Percentiles rank a stretch among this genome's conserved stretches.
Evolutionary conservation across 768 basidiomycete species (phyloP).

Genomic region (Auricularia sp.): DNA sequence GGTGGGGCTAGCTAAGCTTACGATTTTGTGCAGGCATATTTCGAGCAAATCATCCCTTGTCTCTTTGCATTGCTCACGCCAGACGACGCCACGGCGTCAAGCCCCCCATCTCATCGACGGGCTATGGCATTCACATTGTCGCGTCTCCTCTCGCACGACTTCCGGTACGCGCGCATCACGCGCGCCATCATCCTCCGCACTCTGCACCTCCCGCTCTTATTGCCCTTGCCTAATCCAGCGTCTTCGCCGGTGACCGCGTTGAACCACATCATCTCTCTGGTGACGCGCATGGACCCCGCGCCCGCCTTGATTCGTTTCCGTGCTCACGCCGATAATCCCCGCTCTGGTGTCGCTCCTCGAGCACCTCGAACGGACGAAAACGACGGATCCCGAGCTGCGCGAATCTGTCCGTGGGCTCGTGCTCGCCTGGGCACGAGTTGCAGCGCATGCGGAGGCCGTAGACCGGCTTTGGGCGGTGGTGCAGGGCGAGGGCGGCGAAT

Average conservation of each 20-base stretch:
- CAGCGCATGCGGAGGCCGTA: conserved; percentile 40
- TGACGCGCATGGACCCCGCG: conserved; percentile 72
- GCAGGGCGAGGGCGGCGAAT: conserved; percentile 36
- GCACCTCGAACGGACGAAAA: conserved; percentile 42
- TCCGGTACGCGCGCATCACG: conserved; percentile 2
- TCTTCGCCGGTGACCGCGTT: conserved; percentile 23
- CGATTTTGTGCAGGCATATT: conserved; percentile 45
- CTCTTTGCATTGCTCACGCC: conserved; percentile 39
- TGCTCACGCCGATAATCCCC: conserved; percentile 61
- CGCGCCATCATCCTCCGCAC: conserved; percentile 29
- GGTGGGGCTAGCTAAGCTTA: background rate
- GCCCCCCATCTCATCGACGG: conserved; percentile 38
- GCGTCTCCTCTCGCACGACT: conserved; percentile 40
- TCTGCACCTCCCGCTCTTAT: conserved; percentile 45
- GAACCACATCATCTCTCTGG: conserved; percentile 41
- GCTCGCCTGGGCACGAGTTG: conserved; percentile 65
- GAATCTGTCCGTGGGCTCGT: conserved; percentile 52
- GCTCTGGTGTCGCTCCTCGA: conserved; percentile 54
- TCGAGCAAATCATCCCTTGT: conserved; percentile 40
- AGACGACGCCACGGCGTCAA: conserved; percentile 17
- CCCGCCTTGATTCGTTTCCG: conserved; percentile 48
- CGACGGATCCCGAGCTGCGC: conserved; percentile 54
- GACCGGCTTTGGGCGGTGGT: conserved; percentile 52
- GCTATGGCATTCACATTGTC: conserved; percentile 62
- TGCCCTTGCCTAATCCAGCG: conserved; percentile 1